These are phyloP conservation scores for Daedaleopsis nitida DNA, from an alignment of 768 basidiomycete genomes.

Conservation along the genomic window DNA sequence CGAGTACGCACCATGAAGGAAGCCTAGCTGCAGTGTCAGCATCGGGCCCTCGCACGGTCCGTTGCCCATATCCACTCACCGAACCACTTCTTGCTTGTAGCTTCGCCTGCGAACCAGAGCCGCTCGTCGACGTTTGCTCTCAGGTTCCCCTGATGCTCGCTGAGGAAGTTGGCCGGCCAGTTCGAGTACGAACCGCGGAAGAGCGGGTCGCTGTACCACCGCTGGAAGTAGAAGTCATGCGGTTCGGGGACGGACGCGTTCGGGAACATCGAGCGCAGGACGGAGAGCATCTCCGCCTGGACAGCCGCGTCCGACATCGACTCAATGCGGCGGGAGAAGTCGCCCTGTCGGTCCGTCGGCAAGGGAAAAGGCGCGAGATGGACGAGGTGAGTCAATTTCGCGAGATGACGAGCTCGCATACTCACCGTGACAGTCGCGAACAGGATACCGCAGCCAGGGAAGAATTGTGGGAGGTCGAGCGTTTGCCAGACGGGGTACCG, in stretches of 20 bases:
- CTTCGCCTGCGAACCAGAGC: slow-evolving; percentile 69
- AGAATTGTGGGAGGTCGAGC: slow-evolving; percentile 56
- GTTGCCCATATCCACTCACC: slow-evolving; percentile 40
- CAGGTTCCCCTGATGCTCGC: slow-evolving; percentile 53
- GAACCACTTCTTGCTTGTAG: slow-evolving; percentile 56
- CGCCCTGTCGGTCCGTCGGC: slow-evolving; percentile 45
- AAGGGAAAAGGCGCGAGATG: not conserved
- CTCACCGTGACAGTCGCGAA: slow-evolving; percentile 52
- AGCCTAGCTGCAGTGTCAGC: slow-evolving; percentile 39
- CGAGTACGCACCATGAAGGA: slow-evolving; percentile 59
- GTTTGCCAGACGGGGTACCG: slow-evolving; percentile 72
- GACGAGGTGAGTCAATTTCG: not conserved
- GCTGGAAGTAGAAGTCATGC: slow-evolving; percentile 52
- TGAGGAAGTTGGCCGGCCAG: slow-evolving; percentile 65
- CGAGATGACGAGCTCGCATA: not conserved
- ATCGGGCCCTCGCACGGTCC: not conserved
- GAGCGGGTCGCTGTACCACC: slow-evolving; percentile 54
- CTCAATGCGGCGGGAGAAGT: slow-evolving; percentile 62
- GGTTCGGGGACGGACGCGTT: slow-evolving; percentile 56
- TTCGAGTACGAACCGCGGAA: slow-evolving; percentile 69
- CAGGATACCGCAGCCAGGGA: slow-evolving; percentile 60
- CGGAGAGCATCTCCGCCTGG: slow-evolving; percentile 53
- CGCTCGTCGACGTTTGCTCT: slow-evolving; percentile 51
- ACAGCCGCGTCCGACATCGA: slow-evolving; percentile 48
- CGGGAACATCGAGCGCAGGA: slow-evolving; percentile 64